A percentile compares a stretch with the other conserved stretches of the same genome.
phyloP scores from a whole-genome alignment of 208 protist genomes.

The Trypanosoma brucei region DNA sequence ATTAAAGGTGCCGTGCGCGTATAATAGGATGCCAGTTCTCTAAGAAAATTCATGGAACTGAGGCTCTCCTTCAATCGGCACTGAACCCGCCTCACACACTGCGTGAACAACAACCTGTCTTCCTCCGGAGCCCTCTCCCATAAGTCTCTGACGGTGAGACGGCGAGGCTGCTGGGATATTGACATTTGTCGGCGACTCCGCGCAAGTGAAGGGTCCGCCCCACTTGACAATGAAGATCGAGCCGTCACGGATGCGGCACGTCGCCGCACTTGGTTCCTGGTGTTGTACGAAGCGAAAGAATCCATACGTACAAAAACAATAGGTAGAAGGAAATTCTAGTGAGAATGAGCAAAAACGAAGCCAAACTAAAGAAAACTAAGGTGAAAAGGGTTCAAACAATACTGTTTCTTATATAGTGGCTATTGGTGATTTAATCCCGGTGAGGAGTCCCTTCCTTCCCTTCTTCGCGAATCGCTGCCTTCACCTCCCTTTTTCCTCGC shows the following conservation, averaged over 20 bases:
- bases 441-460: too few relatives aligned
- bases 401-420: too few relatives aligned
- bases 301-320: too few relatives aligned
- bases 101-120: conserved; percentile 58
- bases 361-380: too few relatives aligned
- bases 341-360: too few relatives aligned
- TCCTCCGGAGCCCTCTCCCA: conserved; percentile 22
- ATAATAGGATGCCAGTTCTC: conserved; percentile 87
- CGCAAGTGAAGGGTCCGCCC: background rate
- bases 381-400: too few relatives aligned
- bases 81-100: conserved; percentile 82
- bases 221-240: conserved; percentile 15
- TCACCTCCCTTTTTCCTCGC: too few relatives aligned
- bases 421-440: too few relatives aligned
- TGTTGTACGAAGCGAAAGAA: too few relatives aligned
- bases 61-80: conserved; percentile 67
- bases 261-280: background rate
- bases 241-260: background rate
- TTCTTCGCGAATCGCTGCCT: too few relatives aligned
- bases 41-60: conserved; percentile 67
- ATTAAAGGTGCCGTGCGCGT: conserved; percentile 68
- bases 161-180: conserved; percentile 1
- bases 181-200: background rate
- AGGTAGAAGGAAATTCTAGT: too few relatives aligned
- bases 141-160: conserved; percentile 11